Evolutionary conservation across 2,329 filamentous ascomycete genomes (phyloP).

Genomic region (Westerdykella sp.): DNA sequence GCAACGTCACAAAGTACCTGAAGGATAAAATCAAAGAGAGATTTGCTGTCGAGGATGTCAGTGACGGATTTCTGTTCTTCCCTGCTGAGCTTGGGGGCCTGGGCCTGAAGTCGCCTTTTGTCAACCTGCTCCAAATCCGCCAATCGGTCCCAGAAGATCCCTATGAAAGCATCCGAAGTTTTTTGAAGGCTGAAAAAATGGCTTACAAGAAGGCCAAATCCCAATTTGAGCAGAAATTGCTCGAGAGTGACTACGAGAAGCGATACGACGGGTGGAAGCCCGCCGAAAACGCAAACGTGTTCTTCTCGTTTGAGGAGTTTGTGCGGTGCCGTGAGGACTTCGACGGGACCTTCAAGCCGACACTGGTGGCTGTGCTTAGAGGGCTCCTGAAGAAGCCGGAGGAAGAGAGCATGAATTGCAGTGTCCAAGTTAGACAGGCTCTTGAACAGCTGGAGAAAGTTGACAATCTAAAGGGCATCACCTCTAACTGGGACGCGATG

Average conservation of each 20-base stretch:
- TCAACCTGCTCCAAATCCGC: constrained; percentile 43
- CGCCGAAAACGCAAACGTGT: constrained; percentile 9
- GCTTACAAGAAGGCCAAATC: constrained; percentile 31
- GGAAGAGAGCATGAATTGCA: constrained; percentile 16
- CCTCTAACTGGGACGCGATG: constrained; percentile 20
- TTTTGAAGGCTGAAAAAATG: constrained; percentile 25
- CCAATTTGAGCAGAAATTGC: constrained; percentile 16
- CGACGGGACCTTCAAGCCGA: constrained; percentile 14
- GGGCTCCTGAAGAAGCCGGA: constrained; percentile 17
- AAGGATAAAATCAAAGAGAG: constrained; percentile 47
- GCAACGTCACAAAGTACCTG: constrained; percentile 29
- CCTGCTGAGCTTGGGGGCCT: constrained; percentile 48
- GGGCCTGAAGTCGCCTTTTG: constrained; percentile 47
- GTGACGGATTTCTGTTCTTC: constrained; percentile 50
- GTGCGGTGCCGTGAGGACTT: constrained; percentile 4
- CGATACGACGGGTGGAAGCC: constrained; percentile 7
- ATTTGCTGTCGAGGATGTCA: constrained; percentile 46
- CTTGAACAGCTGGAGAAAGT: constrained; percentile 14
- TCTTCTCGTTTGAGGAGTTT: constrained; percentile 27
- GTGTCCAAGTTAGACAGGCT: constrained; percentile 16
- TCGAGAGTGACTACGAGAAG: constrained; percentile 2
- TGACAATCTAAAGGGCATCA: constrained; percentile 20
- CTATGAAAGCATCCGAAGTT: constrained; percentile 42
- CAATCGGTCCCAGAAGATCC: constrained; percentile 27
- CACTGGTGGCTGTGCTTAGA: constrained; percentile 12